phyloP scores from a whole-genome alignment of 2,329 filamentous ascomycete genomes.

The Aquanectria penicillioides region DNA sequence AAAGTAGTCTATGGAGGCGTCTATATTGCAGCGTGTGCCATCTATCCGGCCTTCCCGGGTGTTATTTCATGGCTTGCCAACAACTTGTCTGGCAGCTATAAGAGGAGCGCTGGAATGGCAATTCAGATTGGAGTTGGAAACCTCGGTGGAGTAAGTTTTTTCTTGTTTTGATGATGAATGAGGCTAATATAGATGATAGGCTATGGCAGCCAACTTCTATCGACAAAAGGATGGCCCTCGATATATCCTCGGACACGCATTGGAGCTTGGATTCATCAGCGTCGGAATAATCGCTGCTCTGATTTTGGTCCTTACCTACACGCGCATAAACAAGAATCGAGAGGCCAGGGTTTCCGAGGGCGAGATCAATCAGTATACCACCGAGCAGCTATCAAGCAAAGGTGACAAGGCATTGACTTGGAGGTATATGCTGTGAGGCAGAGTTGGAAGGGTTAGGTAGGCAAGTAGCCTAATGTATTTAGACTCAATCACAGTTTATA shows the following conservation, averaged over 20 bases:
- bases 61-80: slow-evolving; percentile 83
- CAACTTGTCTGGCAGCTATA: slow-evolving; percentile 75
- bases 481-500: too few relatives aligned
- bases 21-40: slow-evolving; percentile 83
- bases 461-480: too few relatives aligned
- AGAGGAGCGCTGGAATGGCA: slow-evolving; percentile 73
- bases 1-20: slow-evolving; percentile 77
- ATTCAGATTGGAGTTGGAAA: slow-evolving; percentile 59
- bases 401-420: slow-evolving; percentile 72
- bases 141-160: slow-evolving; percentile 5
- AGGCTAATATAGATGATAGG: background rate
- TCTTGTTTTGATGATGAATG: background rate
- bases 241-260: slow-evolving; percentile 6
- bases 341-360: slow-evolving; percentile 55
- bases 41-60: slow-evolving; percentile 83
- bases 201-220: slow-evolving; percentile 20
- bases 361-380: slow-evolving; percentile 51
- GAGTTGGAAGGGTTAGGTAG: too few relatives aligned
- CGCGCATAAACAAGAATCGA: slow-evolving; percentile 67
- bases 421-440: slow-evolving; percentile 64
- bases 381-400: slow-evolving; percentile 64
- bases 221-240: slow-evolving; percentile 12
- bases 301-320: slow-evolving; percentile 61
- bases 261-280: slow-evolving; percentile 22
- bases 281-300: slow-evolving; percentile 56